phyloP scores from a whole-genome alignment of 2,329 filamentous ascomycete genomes.

The Calonectria multiphialidica region DNA sequence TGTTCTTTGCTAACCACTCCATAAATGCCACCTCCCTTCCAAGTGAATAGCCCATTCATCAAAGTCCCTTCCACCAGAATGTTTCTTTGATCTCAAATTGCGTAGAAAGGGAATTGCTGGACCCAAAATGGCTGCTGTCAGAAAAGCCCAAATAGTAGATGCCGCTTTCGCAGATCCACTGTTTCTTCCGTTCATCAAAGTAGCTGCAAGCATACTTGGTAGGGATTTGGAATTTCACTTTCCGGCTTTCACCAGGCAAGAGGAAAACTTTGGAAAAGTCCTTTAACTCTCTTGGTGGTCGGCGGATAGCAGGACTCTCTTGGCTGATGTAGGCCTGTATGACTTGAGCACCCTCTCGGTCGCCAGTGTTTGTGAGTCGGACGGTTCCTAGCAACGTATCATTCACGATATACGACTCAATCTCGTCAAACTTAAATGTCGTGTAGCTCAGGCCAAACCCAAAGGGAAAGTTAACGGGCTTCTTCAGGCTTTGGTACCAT shows the following conservation, averaged over 20 bases:
- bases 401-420: background rate
- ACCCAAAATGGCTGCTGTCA: background rate
- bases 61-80: background rate
- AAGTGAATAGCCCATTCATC: background rate
- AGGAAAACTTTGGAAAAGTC: constrained; percentile 18
- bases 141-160: background rate
- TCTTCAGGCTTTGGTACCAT: constrained; percentile 15
- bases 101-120: background rate
- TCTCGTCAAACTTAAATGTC: background rate
- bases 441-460: constrained; percentile 1
- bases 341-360: background rate
- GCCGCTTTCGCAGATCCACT: background rate
- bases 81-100: background rate
- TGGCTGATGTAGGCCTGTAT: constrained; percentile 17
- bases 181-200: background rate
- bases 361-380: background rate
- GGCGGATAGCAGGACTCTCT: background rate
- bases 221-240: background rate
- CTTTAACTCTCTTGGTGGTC: constrained; percentile 15
- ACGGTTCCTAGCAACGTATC: background rate
- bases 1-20: too few species aligned
- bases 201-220: background rate
- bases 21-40: background rate
- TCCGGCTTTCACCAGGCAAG: background rate
- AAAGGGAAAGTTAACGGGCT: constrained; percentile 9